Conservation (phyloP, 345 rosid species). For the Salix koriyanagi region DNA sequence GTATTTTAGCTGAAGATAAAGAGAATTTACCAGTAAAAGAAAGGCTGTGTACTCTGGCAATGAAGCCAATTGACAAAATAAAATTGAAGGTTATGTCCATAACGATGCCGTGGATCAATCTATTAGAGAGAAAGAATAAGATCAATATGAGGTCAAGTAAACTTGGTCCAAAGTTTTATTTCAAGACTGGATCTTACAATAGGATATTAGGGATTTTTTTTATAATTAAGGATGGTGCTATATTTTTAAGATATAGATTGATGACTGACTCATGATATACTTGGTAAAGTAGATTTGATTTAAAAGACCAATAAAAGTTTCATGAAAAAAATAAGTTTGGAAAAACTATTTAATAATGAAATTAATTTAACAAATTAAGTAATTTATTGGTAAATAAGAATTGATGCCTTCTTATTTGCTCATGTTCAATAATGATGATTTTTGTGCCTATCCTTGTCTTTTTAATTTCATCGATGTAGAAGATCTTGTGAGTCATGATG, state of each 20-base stretch:
- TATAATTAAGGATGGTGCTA: not conserved
- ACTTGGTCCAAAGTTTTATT: not conserved
- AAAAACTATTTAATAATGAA: not conserved
- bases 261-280: not conserved
- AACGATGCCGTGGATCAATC: conserved; percentile 97
- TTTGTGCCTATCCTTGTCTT: no score
- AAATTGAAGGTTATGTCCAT: conserved; percentile 92
- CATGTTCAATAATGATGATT: no score
- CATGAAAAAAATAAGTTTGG: not conserved
- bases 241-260: not conserved
- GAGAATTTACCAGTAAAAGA: conserved; percentile 69
- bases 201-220: not conserved
- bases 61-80: conserved; percentile 82
- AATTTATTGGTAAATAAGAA: no score
- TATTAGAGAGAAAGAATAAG: conserved; percentile 23
- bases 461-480: no score
- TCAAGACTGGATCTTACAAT: conserved; percentile 39
- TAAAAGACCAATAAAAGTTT: not conserved
- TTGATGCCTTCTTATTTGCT: fast-evolving
- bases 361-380: no score
- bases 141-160: conserved; percentile 15
- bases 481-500: no score
- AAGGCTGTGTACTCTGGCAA: conserved; percentile 76
- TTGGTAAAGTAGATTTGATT: not conserved
- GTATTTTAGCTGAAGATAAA: not conserved